phyloP scores from a whole-genome alignment of 176 grass and related monocot species.

The Oryza australiensis region DNA sequence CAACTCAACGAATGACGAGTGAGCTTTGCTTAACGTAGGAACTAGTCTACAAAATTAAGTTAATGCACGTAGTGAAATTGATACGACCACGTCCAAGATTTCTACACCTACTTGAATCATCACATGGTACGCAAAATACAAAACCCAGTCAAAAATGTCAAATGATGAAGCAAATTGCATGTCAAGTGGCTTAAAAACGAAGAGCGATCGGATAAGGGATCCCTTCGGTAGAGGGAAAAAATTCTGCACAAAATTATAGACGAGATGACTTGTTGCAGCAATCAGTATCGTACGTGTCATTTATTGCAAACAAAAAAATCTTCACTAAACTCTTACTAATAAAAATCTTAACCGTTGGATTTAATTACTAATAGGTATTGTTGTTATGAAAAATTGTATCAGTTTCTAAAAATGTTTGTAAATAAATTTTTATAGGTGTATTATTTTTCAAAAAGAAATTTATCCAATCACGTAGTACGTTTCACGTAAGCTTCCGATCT shows the following conservation, averaged over 20 bases:
- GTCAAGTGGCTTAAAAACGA: not conserved
- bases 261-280: no score
- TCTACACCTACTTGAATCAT: not conserved
- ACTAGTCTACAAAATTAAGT: not conserved
- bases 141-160: not conserved
- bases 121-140: no score
- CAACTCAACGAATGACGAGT: no score
- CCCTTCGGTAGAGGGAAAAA: no score
- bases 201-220: no score
- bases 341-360: no score
- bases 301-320: not conserved
- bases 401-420: no score
- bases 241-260: not conserved
- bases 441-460: not conserved
- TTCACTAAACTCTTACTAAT: no score
- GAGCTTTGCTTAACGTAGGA: no score
- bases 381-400: no score
- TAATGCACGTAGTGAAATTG: not conserved
- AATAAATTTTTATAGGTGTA: no score
- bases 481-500: conserved; percentile 23
- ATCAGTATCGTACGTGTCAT: not conserved
- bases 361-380: no score
- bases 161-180: not conserved
- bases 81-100: not conserved
- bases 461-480: not conserved